A percentile compares a stretch with the other conserved stretches of the same genome.
Conservation (phyloP, 805 yeast genomes). For the Candida khao-thaluensis region DNA sequence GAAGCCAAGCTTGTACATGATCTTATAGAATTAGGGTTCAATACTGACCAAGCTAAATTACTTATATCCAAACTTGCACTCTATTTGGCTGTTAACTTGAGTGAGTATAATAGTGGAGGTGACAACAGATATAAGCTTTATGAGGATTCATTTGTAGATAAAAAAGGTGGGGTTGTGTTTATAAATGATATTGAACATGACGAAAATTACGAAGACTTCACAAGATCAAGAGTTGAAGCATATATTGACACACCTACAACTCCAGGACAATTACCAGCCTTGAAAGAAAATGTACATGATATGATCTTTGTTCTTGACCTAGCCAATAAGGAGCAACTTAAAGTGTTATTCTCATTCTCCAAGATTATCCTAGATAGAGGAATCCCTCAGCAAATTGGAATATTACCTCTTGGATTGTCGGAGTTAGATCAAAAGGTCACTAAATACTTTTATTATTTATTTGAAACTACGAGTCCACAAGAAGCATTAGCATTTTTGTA, state of each 20-base stretch:
- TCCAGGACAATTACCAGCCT: constrained; percentile 65
- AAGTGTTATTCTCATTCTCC: constrained; percentile 49
- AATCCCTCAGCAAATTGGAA: constrained; percentile 77
- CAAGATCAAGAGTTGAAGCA: constrained; percentile 40
- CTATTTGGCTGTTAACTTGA: constrained; percentile 37
- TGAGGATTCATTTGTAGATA: constrained; percentile 21
- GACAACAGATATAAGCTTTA: constrained; percentile 36
- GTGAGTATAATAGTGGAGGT: constrained; percentile 36
- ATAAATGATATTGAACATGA: constrained; percentile 78
- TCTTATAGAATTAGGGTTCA: constrained; percentile 30
- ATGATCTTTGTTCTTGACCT: constrained; percentile 67
- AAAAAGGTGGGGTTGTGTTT: constrained; percentile 52
- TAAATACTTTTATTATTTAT: constrained; percentile 32
- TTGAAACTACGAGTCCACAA: constrained; percentile 25
- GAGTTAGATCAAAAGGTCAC: constrained; percentile 31
- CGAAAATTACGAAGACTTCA: constrained; percentile 46
- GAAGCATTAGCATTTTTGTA: constrained; percentile 43
- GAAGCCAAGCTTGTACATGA: constrained; percentile 25
- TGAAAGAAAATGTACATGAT: constrained; percentile 73
- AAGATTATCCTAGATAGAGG: constrained; percentile 52
- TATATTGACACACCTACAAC: constrained; percentile 33
- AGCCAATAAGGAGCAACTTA: constrained; percentile 49
- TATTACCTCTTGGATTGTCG: constrained; percentile 58
- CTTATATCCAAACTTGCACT: constrained; percentile 39
- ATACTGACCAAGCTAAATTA: constrained; percentile 29